Evolutionary conservation across 257 asterid species (phyloP), one percentile per base, ranked within the genome.

Genomic region (Voacanga thouarsii): DNA sequence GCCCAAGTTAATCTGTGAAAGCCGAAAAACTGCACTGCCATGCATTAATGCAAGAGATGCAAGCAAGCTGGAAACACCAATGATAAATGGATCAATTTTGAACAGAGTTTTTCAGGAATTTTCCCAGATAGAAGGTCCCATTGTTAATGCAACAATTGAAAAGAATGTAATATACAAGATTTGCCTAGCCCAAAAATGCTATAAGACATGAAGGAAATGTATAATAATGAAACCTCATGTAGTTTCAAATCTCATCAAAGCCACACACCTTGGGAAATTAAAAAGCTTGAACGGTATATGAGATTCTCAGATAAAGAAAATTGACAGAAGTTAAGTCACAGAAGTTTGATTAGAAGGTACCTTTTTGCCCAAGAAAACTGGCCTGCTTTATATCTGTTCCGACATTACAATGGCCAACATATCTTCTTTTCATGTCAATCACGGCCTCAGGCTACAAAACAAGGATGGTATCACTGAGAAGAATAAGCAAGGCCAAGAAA

Each of bases 371-470:
- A 77, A 96, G 83, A 83, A 96, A 96, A 88, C 97, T 96, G 55
- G 99, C 98, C 78, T 96, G 99, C 77, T 96, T 96, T 79, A 96
- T 96, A 83, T 93, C 99, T 47, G 99, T 96, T 81, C 97, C 96
- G 12, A 85, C 83, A 80, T 96, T 96, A 79, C 98, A 93, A 72
- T 96, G 99, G 76, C 99, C 98, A 80, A 93, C 87, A 71, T 89
- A 96, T 87, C 96, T 90, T 84, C 84, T 96, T 80, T 91, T 93
- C 99, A 96, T 92, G 90, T 96, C 97, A 84, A 89, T 83, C 33
- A 85, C 96, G 53, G 81, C 86, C 93, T 92, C 97, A 72, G 93
- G 90, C 99, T 96, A 94, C 85, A 84, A 81, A 7, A 82, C 70
- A 78, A 85, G 81, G 65, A 77, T 16, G 71, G 63, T 8, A 74